Base-by-base conservation (phyloP, 2,329 filamentous ascomycete species). In the Clonostachys rhizophaga region DNA sequence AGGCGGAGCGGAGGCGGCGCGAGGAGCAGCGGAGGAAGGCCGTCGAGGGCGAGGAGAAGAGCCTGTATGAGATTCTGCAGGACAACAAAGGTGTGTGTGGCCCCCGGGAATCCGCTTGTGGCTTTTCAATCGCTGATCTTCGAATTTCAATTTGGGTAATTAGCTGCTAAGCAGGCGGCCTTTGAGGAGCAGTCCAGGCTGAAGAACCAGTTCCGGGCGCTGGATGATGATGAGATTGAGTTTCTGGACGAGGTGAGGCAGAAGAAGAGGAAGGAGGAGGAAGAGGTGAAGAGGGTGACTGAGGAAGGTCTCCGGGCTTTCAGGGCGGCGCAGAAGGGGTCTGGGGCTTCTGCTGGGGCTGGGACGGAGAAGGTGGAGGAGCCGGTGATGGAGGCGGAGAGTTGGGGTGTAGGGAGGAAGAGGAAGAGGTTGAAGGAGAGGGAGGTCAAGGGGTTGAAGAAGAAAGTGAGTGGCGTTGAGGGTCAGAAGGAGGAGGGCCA, bases 141-240 rank as follows among this genome's bases (percentile, higher is more conserved):
- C 18, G n/a, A 18, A 18, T 18, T 18, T 18, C 18, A 5, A 18
- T 18, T 18, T n/a, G 17, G 14, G 36, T 6, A 11, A 30, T 45
- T 48, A 86, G 87, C 84, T 53, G 86, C 87, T 49, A 92, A 91
- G 66, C 86, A 92, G 68, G 87, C 88, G 17, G 87, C 84, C 9
- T 90, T 91, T 63, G 88, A 91, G 63, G 88, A 92, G 64, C 75
- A 84, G 52, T 78, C 76, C 52, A 78, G 78, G 53, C 71, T 92
- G 45, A 80, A 81, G 58, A 88, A 92, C 58, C 89, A 92, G 68
- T 91, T 91, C 62, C 80, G 84, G 37, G 75, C 85, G 4, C 74
- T 94, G 33, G 85, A 92, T 60, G 86, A 90, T 50, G 87, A 91
- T 60, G 89, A 92, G 68, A 75, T 87, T 44, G 87, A 86, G 17